These are phyloP conservation scores for Neonectria magnoliae DNA, from an alignment of 2,329 filamentous ascomycete genomes.

Conservation along the genomic window DNA sequence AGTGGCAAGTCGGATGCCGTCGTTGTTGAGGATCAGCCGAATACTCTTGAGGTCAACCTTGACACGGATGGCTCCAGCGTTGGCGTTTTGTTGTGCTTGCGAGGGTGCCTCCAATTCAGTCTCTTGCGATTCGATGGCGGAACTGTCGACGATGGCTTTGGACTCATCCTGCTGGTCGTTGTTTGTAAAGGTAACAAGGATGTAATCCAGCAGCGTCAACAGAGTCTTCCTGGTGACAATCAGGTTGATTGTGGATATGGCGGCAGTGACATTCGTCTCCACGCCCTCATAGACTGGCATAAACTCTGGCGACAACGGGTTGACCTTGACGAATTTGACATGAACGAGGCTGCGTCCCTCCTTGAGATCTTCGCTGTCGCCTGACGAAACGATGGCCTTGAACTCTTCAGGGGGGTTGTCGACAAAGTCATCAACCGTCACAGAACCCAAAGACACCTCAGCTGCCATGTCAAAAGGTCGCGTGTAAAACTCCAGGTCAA, in stretches of 20 bases:
- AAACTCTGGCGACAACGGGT: conserved; percentile 91
- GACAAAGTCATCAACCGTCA: conserved; percentile 94
- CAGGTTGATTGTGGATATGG: conserved; percentile 94
- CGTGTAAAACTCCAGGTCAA: conserved; percentile 87
- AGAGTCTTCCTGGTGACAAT: conserved; percentile 94
- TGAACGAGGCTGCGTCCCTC: conserved; percentile 85
- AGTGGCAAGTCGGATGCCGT: conserved; percentile 93
- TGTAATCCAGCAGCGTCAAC: conserved; percentile 91
- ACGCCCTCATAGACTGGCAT: conserved; percentile 91
- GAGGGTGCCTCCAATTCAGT: conserved; percentile 47
- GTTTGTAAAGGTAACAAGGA: conserved; percentile 87
- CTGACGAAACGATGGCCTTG: conserved; percentile 95
- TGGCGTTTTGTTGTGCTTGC: conserved; percentile 48
- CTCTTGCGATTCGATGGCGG: conserved; percentile 49
- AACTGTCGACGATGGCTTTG: conserved; percentile 52
- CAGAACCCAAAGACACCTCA: conserved; percentile 85
- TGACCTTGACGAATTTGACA: conserved; percentile 90
- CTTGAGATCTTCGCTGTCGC: conserved; percentile 75
- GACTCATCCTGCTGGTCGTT: conserved; percentile 52
- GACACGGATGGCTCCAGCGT: conserved; percentile 83
- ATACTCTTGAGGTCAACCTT: conserved; percentile 95
- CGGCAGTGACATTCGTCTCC: conserved; percentile 90
- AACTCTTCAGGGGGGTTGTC: conserved; percentile 90
- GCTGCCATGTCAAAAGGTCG: conserved; percentile 93
- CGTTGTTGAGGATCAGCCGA: conserved; percentile 93